phyloP scores from a whole-genome alignment of 164 flowering plant species.

The Kalanchoe fedtschenkoi region DNA sequence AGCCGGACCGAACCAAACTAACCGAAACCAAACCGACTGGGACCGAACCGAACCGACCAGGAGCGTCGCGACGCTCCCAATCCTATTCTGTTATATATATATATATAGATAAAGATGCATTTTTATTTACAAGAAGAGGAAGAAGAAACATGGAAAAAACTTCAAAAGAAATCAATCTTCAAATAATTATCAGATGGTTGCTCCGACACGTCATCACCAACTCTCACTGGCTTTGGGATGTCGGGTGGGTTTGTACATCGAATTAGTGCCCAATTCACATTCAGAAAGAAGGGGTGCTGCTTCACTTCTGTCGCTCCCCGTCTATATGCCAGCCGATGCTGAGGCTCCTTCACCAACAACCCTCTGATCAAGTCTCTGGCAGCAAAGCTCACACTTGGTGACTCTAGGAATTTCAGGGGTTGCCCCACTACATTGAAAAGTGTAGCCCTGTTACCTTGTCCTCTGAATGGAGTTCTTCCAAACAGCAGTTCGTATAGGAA shows the following conservation, averaged over 20 bases:
- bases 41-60: too few relatives aligned
- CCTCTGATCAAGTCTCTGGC: conserved; percentile 6
- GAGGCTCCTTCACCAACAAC: conserved; percentile 2
- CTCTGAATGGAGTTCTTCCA: conserved; percentile 7
- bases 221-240: neutral
- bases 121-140: too few relatives aligned
- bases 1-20: too few relatives aligned
- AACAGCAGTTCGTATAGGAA: neutral
- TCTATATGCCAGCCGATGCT: conserved; percentile 4
- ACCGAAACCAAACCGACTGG: too few relatives aligned
- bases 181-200: neutral
- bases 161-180: conserved; percentile 5
- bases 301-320: conserved; percentile 6
- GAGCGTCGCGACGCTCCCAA: too few relatives aligned
- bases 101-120: too few relatives aligned
- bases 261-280: conserved; percentile 4
- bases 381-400: conserved; percentile 7
- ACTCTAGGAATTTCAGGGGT: neutral
- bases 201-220: neutral
- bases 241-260: conserved; percentile 6
- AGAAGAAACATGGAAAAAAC: too few relatives aligned
- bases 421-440: conserved; percentile 6
- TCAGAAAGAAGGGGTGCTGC: conserved; percentile 6
- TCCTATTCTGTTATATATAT: too few relatives aligned
- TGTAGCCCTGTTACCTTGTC: conserved; percentile 6